Conservation (phyloP, 179 eudicot species). For the Beta macrorhiza region DNA sequence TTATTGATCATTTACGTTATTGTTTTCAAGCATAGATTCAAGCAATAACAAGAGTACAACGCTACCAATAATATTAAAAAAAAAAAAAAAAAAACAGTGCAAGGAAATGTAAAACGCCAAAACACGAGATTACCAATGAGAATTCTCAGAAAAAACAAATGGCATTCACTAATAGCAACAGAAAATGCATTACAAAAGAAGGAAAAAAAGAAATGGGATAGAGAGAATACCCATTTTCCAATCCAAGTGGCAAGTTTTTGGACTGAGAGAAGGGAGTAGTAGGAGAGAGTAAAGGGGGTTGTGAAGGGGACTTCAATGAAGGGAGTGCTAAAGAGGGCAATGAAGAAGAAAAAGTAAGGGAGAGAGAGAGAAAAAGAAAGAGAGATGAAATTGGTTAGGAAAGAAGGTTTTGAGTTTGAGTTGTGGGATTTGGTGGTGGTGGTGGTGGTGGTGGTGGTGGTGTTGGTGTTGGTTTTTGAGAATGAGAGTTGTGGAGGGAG, state of each 20-base stretch:
- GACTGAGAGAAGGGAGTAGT: slow-evolving; percentile 92
- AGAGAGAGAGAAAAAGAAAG: slow-evolving; percentile 44
- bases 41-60: too few species aligned
- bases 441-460: background rate
- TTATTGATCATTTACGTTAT: background rate
- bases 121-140: too few species aligned
- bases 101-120: too few species aligned
- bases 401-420: slow-evolving; percentile 17
- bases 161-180: background rate
- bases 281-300: slow-evolving; percentile 34
- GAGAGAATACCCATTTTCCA: slow-evolving; percentile 72
- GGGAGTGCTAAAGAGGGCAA: slow-evolving; percentile 67
- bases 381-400: slow-evolving; percentile 47
- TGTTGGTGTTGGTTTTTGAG: slow-evolving; percentile 5
- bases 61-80: too few species aligned
- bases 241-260: slow-evolving; percentile 73
- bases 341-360: slow-evolving; percentile 57
- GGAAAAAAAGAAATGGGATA: background rate
- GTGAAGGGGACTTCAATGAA: slow-evolving; percentile 48
- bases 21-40: too few species aligned
- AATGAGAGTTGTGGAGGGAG: slow-evolving; percentile 21
- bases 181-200: background rate
- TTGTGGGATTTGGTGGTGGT: background rate
- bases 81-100: too few species aligned
- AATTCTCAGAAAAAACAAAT: too few species aligned